Evolutionary conservation across 345 rosid species (phyloP).

Genomic region (Populus tremula): DNA sequence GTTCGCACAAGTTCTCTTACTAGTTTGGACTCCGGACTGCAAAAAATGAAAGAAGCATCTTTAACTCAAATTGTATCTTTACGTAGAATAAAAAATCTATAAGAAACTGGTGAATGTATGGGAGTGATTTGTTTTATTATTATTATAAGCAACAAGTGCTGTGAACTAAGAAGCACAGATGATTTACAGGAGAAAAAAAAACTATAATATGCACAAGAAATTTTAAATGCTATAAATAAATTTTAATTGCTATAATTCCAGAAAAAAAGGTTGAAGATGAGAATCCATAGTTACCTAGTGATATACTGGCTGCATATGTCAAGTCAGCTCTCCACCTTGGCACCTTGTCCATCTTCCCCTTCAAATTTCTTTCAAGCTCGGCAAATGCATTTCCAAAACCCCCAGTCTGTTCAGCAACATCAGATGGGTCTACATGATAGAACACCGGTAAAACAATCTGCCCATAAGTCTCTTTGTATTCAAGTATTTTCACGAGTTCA

Average conservation of each 20-base stretch:
- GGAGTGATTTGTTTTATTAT: too few species aligned
- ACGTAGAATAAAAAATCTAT: too few species aligned
- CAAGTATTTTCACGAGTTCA: background rate
- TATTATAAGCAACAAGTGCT: too few species aligned
- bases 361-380: background rate
- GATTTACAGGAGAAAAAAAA: too few species aligned
- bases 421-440: background rate
- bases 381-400: background rate
- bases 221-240: background rate
- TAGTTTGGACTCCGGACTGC: slow-evolving; percentile 7
- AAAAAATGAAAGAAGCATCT: background rate
- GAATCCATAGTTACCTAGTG: background rate
- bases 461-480: background rate
- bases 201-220: too few species aligned
- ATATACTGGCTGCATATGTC: background rate
- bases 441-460: background rate
- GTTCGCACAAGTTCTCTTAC: background rate
- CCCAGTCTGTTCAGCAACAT: background rate
- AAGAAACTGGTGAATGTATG: too few species aligned
- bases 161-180: too few species aligned
- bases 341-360: background rate
- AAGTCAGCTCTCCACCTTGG: background rate
- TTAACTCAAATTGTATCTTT: too few species aligned
- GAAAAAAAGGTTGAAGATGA: too few species aligned
- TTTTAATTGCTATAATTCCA: too few species aligned